phyloP scores from a whole-genome alignment of 805 yeast genomes.

The Starmerella apicola region DNA sequence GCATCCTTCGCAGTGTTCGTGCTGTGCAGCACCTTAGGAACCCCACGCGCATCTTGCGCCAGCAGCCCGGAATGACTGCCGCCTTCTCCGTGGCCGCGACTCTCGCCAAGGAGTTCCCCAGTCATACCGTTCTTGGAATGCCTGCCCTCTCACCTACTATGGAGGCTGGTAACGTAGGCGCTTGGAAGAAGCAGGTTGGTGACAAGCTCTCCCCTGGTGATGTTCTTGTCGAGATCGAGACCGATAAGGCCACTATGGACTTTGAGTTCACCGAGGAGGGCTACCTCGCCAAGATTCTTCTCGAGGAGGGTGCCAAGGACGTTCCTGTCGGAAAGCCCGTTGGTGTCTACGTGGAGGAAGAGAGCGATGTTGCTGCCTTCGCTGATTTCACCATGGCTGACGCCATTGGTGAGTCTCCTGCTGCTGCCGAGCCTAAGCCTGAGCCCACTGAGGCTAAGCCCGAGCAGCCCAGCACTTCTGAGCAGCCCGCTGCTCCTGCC shows the following conservation, averaged over 20 bases:
- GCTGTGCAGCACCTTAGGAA: conserved; percentile 8
- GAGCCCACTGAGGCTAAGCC: conserved; percentile 24
- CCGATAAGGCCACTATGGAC: conserved; percentile 97
- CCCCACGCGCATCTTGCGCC: conserved; percentile 10
- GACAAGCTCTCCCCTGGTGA: conserved; percentile 86
- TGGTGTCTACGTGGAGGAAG: conserved; percentile 89
- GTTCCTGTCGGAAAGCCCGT: conserved; percentile 90
- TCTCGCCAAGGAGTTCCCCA: conserved; percentile 43
- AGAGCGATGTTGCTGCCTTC: conserved; percentile 75
- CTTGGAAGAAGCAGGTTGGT: conserved; percentile 84
- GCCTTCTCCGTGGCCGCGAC: conserved; percentile 14
- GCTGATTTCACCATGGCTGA: conserved; percentile 68
- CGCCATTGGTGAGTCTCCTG: conserved; percentile 39
- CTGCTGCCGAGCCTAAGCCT: conserved; percentile 1
- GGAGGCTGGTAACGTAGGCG: conserved; percentile 88
- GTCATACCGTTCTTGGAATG: conserved; percentile 85
- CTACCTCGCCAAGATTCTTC: conserved; percentile 59
- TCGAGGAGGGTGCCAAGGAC: conserved; percentile 62
- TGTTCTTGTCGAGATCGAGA: conserved; percentile 90
- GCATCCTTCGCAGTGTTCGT: conserved; percentile 16
- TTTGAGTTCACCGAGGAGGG: conserved; percentile 98
- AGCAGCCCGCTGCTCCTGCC: conserved; percentile 12
- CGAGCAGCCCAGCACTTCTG: conserved; percentile 12
- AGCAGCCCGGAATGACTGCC: conserved; percentile 10
- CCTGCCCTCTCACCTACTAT: conserved; percentile 99